Evolutionary conservation across 2,329 filamentous ascomycete genomes (phyloP).

Genomic region (Cercospora janseana): DNA sequence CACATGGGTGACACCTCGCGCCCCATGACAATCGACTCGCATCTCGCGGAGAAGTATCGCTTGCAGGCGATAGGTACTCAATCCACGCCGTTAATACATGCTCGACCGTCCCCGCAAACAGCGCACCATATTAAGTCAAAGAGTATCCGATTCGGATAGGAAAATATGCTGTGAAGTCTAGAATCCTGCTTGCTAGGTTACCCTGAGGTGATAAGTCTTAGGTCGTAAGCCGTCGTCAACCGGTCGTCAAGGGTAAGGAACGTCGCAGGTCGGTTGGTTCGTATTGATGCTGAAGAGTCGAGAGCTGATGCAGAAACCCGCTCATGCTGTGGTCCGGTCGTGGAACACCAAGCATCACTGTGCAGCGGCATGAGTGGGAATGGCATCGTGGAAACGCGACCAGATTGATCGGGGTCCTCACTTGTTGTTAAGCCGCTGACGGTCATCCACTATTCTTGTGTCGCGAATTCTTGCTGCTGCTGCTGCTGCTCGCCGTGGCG

Average conservation of each 20-base stretch:
- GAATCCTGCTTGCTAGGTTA: conserved; percentile 33
- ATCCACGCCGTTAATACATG: too few relatives aligned
- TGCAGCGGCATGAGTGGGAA: conserved; percentile 22
- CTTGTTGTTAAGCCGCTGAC: conserved; percentile 46
- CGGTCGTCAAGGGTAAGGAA: conserved; percentile 20
- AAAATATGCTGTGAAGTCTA: conserved; percentile 22
- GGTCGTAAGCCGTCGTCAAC: conserved; percentile 36
- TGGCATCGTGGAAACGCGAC: conserved; percentile 15
- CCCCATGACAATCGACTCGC: neutral
- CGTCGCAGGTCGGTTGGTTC: conserved; percentile 20
- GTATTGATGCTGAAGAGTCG: conserved; percentile 19
- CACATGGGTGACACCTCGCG: too few relatives aligned
- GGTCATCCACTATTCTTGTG: conserved; percentile 37
- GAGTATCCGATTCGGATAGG: conserved; percentile 28
- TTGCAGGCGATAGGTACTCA: too few relatives aligned
- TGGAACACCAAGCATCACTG: conserved; percentile 21
- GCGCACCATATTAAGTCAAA: conserved; percentile 24
- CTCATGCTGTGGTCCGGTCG: conserved; percentile 25
- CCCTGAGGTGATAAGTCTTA: conserved; percentile 41
- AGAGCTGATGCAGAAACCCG: conserved; percentile 28
- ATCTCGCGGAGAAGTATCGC: too few relatives aligned
- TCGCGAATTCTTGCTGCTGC: conserved; percentile 32
- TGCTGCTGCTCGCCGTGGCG: conserved; percentile 31
- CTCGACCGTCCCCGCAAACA: neutral
- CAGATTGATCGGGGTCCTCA: conserved; percentile 23